Evolutionary conservation across 345 rosid genomes (phyloP).

Genomic region (Populus simonii): DNA sequence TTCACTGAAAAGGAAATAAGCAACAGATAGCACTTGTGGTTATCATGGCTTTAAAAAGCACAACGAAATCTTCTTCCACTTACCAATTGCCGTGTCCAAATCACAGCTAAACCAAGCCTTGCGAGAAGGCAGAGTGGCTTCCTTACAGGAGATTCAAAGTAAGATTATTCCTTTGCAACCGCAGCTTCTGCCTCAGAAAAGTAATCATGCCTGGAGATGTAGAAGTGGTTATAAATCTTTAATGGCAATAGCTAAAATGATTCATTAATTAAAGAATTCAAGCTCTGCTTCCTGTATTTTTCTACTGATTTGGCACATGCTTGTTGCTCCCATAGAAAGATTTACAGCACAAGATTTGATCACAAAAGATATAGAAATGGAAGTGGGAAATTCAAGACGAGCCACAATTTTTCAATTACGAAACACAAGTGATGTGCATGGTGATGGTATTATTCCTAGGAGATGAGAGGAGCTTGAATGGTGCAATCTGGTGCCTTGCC

Average conservation of each 20-base stretch:
- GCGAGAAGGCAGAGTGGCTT: not conserved
- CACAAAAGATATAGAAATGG: not conserved
- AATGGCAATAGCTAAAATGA: not conserved
- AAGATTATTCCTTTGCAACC: conserved; percentile 46
- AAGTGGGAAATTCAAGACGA: not conserved
- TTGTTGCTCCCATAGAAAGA: conserved; percentile 80
- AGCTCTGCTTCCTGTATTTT: conserved; percentile 45
- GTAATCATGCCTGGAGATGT: conserved; percentile 64
- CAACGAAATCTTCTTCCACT: not conserved
- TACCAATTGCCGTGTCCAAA: conserved; percentile 9
- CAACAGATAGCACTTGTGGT: not conserved
- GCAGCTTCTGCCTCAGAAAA: conserved; percentile 41
- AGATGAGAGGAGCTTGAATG: not conserved
- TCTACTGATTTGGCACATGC: conserved; percentile 79
- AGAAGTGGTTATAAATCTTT: not conserved
- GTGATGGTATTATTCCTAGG: not conserved
- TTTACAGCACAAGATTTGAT: conserved; percentile 36
- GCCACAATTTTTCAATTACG: not conserved
- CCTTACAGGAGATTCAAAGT: not conserved
- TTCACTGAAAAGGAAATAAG: too few species aligned
- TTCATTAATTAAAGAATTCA: too few species aligned
- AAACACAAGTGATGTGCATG: too few species aligned
- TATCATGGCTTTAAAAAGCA: conserved; percentile 13
- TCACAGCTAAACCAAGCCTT: conserved; percentile 5
- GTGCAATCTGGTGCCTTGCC: not conserved